Conservation (phyloP, 2,329 filamentous ascomycete species). For the Diaporthe longicolla region DNA sequence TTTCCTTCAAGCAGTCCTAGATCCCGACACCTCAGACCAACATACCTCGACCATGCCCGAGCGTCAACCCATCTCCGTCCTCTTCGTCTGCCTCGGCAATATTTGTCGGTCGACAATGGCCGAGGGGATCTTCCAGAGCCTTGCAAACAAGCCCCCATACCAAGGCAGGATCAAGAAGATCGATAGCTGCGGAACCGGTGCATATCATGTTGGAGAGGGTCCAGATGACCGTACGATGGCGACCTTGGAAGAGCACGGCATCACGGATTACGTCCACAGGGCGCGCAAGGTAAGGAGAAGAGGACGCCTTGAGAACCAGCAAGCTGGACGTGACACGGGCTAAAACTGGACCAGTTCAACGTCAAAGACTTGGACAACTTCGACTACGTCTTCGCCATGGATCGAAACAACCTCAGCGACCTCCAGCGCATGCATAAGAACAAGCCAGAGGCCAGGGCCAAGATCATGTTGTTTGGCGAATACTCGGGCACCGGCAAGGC, state of each 20-base stretch:
- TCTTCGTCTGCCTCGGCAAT: constrained; percentile 98
- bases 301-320: neutral
- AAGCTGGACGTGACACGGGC: neutral
- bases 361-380: constrained; percentile 84
- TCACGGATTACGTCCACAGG: constrained; percentile 81
- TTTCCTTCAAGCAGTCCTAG: neutral
- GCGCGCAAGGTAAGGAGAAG: constrained; percentile 76
- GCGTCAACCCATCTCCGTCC: constrained; percentile 70
- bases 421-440: constrained; percentile 72
- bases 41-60: constrained; percentile 36
- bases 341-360: constrained; percentile 58
- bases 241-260: constrained; percentile 80
- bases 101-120: constrained; percentile 97
- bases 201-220: constrained; percentile 83
- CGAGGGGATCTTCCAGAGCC: constrained; percentile 88
- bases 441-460: constrained; percentile 70
- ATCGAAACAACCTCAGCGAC: constrained; percentile 83
- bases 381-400: constrained; percentile 97
- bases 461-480: constrained; percentile 88
- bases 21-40: neutral
- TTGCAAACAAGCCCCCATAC: constrained; percentile 74
- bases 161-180: constrained; percentile 74
- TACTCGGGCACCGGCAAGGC: constrained; percentile 75
- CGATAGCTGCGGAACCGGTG: constrained; percentile 91
- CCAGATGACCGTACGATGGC: constrained; percentile 89